These are phyloP conservation scores for Willaertia magna DNA, from an alignment of 208 protist genomes.

Conservation along the genomic window DNA sequence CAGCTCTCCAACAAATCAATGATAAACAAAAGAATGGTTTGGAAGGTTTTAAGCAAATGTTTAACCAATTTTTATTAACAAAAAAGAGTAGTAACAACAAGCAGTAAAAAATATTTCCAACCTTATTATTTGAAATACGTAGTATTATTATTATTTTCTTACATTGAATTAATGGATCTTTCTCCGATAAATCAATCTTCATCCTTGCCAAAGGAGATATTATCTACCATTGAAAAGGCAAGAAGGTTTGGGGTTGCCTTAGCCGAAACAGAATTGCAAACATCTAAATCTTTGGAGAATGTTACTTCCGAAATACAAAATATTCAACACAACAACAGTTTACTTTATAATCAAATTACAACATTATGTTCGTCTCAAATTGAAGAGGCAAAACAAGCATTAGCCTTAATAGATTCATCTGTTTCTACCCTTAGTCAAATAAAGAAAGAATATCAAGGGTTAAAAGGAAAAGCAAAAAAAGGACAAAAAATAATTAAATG, in stretches of 20 bases:
- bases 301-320: neutral
- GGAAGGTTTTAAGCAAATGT: neutral
- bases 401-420: neutral
- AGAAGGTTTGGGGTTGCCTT: neutral
- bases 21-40: neutral
- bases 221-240: neutral
- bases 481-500: neutral
- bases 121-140: too few relatives aligned
- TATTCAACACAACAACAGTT: neutral
- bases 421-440: neutral
- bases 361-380: neutral
- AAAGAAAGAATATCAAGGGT: neutral
- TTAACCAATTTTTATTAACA: neutral
- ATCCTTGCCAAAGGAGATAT: too few relatives aligned
- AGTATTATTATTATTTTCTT: too few relatives aligned
- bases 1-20: neutral
- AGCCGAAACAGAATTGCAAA: neutral
- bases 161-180: too few relatives aligned
- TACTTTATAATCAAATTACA: neutral
- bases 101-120: too few relatives aligned
- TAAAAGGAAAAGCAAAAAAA: neutral
- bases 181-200: too few relatives aligned
- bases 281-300: neutral
- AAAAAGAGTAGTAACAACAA: neutral
- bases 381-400: neutral